phyloP scores from a whole-genome alignment of 2,329 filamentous ascomycete species.

The Trichophyton verrucosum region DNA sequence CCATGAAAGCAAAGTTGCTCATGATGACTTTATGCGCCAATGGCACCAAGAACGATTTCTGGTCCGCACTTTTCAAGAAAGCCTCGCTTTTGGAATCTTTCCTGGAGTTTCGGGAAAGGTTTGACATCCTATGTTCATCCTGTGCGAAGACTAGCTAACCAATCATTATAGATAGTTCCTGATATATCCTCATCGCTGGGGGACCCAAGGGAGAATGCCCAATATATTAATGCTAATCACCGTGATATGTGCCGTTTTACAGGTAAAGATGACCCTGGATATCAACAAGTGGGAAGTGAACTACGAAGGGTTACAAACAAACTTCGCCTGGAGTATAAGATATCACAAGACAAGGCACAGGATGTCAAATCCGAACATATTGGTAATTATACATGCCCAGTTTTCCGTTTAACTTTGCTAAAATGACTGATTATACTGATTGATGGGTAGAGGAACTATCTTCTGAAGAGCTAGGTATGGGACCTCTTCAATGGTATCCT shows the following conservation, averaged over 20 bases:
- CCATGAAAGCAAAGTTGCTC: background rate
- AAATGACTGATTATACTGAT: background rate
- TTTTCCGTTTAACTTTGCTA: background rate
- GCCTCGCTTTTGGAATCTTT: background rate
- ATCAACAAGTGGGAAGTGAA: conserved; percentile 21
- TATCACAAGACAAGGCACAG: background rate
- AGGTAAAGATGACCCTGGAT: conserved; percentile 21
- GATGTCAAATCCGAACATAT: background rate
- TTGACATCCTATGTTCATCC: background rate
- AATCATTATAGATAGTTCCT: conserved; percentile 21
- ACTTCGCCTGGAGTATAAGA: background rate
- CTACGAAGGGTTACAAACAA: background rate
- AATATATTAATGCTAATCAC: conserved; percentile 26
- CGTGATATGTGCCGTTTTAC: conserved; percentile 29
- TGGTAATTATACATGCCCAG: background rate
- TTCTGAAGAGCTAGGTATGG: background rate
- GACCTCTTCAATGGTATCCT: too few relatives aligned
- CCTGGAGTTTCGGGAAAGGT: background rate
- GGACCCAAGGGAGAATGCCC: conserved; percentile 19
- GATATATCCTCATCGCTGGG: conserved; percentile 28
- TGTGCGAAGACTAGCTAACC: background rate
- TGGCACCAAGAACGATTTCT: background rate
- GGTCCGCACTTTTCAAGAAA: background rate
- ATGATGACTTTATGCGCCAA: background rate
- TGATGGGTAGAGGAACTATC: background rate